Percentiles rank a stretch among this genome's conserved stretches.
These are phyloP conservation scores for Cercospora beticola DNA, from an alignment of 2,329 filamentous ascomycete genomes.

Conservation along the genomic window DNA sequence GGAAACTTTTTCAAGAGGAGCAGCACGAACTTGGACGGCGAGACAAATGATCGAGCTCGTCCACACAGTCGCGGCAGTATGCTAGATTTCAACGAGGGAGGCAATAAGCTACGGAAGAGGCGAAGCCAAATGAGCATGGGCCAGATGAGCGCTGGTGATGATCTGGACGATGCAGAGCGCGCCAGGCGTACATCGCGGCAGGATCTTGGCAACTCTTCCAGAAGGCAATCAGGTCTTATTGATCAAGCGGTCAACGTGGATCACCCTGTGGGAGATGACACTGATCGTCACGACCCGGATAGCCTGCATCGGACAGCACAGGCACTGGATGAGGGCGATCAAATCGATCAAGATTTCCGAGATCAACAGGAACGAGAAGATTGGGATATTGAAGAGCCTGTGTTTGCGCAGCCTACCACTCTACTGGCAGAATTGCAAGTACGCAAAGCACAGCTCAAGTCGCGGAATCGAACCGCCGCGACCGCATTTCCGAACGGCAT, in stretches of 20 bases:
- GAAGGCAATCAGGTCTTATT: conserved; percentile 25
- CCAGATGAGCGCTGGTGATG: conserved; percentile 23
- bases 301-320: conserved; percentile 22
- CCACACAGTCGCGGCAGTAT: conserved; percentile 33
- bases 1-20: conserved; percentile 36
- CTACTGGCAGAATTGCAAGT: conserved; percentile 88
- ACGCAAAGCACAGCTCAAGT: conserved; percentile 83
- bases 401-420: conserved; percentile 77
- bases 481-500: conserved; percentile 71
- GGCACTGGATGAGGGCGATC: conserved; percentile 36
- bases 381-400: conserved; percentile 45
- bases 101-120: conserved; percentile 39
- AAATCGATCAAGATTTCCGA: conserved; percentile 47
- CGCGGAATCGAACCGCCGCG: conserved; percentile 69
- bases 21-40: conserved; percentile 39
- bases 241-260: conserved; percentile 35
- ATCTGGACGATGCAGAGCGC: conserved; percentile 23
- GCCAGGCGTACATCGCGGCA: conserved; percentile 21
- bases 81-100: conserved; percentile 33
- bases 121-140: conserved; percentile 37
- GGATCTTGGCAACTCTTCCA: conserved; percentile 20
- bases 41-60: conserved; percentile 32
- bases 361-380: conserved; percentile 50
- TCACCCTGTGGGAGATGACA: conserved; percentile 31
- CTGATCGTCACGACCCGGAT: conserved; percentile 29